Base-by-base conservation (phyloP, 1,284 basidiomycete species). In the Xerocomus tenax region DNA sequence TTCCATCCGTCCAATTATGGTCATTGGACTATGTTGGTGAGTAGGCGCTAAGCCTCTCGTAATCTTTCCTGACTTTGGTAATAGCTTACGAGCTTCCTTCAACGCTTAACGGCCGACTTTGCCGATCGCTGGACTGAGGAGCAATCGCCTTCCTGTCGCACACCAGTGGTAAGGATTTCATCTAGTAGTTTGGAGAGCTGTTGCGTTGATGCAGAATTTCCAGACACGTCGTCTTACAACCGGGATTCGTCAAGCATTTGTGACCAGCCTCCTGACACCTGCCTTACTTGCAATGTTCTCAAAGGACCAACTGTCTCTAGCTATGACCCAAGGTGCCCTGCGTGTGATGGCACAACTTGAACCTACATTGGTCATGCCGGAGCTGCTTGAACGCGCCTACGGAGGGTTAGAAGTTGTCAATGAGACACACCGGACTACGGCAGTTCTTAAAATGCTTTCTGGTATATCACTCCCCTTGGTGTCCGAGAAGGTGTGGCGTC, bases 221-320 rank as follows among this genome's bases (percentile, higher is more conserved):
- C 59, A 87, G 83, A 73, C 71, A 5, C 76, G 83, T 61, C 81
- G 93, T 9, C 71, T 99, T 40, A 98, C 94, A 0, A 78, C 81
- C 5, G 72, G 74, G 19, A 95, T 98, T 61, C 84, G 88, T 51
- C 81, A 80, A 47, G 81, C 84, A 23, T 93, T 98, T 61, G 91
- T 97, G 19, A 73, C 74, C 21, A 84, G 79, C 38, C 75, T 98
- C 38, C 81, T 90, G 36, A 95, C 91, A 0, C 90, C 95, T 8
- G 88, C 91, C 1, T 73, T 99, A 30, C 78, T 98, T 12, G 83
- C 91, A 19, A 96, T 99, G 86, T 99, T 98, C 70, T 85, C 91
- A 45, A 97, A 98, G 69, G 90, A 89, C 57, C 70, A 79, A 2
- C 60, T 82, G 4, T 78, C 81, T 26, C 79, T 83, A 61, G 75